Conservation (phyloP, 352 stramenopile genomes). For the Phytophthora constricta region DNA sequence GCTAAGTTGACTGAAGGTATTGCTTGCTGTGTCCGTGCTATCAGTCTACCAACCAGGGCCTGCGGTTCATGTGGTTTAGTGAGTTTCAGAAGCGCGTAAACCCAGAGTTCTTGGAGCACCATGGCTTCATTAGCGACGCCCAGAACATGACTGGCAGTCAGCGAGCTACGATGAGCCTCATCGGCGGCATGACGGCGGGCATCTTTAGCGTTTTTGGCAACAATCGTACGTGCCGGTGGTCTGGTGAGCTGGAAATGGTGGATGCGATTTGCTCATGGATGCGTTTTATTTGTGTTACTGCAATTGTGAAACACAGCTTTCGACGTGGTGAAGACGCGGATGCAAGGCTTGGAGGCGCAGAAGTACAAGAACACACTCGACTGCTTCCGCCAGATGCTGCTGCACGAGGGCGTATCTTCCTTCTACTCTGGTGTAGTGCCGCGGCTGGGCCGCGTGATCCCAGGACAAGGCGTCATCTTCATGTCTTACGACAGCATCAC, state of each 20-base stretch:
- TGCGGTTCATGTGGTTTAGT: constrained; percentile 98
- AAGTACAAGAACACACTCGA: constrained; percentile 89
- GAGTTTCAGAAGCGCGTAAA: constrained; percentile 91
- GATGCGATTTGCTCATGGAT: constrained; percentile 24
- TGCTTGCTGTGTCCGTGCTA: constrained; percentile 9
- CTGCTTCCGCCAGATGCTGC: constrained; percentile 92
- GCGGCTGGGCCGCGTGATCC: constrained; percentile 93
- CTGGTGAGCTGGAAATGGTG: constrained; percentile 33
- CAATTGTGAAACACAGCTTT: constrained; percentile 49
- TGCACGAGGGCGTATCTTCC: constrained; percentile 85
- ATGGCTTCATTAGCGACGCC: constrained; percentile 66
- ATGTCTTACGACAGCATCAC: constrained; percentile 92
- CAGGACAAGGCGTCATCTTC: constrained; percentile 98
- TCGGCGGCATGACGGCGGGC: constrained; percentile 96
- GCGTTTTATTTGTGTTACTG: constrained; percentile 18
- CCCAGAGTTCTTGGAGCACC: constrained; percentile 58
- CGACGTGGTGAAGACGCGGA: constrained; percentile 87
- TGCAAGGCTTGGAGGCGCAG: constrained; percentile 76
- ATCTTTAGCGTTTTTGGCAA: constrained; percentile 98
- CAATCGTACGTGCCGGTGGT: constrained; percentile 85
- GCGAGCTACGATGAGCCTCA: constrained; percentile 87
- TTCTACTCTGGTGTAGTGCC: constrained; percentile 95
- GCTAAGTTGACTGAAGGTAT: not conserved
- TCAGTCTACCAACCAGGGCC: constrained; percentile 93
- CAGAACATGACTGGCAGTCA: constrained; percentile 76